A percentile compares a stretch with the other conserved stretches of the same genome.
These are phyloP conservation scores for Schwanniomyces polymorphus DNA, from an alignment of 805 yeast species.

Conservation along the genomic window DNA sequence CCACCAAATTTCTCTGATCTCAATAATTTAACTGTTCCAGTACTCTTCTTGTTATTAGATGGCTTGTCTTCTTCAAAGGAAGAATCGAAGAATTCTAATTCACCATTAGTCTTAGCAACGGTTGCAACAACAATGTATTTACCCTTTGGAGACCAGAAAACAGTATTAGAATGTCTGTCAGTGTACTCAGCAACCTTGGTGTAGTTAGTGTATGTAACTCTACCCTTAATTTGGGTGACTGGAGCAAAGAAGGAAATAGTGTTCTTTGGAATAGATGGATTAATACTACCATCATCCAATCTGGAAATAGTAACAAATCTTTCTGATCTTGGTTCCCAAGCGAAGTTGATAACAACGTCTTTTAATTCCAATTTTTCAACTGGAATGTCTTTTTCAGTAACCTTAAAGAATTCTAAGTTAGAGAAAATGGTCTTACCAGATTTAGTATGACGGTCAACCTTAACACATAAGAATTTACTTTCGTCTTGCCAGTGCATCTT, in stretches of 20 bases:
- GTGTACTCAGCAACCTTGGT: slow-evolving; percentile 56
- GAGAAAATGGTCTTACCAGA: slow-evolving; percentile 90
- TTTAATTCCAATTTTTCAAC: slow-evolving; percentile 92
- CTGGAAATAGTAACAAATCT: slow-evolving; percentile 80
- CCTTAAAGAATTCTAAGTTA: slow-evolving; percentile 86
- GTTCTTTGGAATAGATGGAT: slow-evolving; percentile 67
- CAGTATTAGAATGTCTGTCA: slow-evolving; percentile 67
- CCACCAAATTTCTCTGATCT: slow-evolving; percentile 69
- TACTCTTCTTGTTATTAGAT: slow-evolving; percentile 43
- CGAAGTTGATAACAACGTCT: slow-evolving; percentile 83
- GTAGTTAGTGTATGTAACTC: slow-evolving; percentile 51
- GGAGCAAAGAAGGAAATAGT: slow-evolving; percentile 79
- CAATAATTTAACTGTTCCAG: slow-evolving; percentile 61
- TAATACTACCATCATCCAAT: slow-evolving; percentile 52
- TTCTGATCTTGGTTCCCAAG: slow-evolving; percentile 95
- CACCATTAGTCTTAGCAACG: slow-evolving; percentile 51
- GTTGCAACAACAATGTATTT: slow-evolving; percentile 68
- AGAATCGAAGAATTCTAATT: slow-evolving; percentile 81
- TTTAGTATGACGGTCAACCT: slow-evolving; percentile 96
- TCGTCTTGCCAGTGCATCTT: slow-evolving; percentile 92
- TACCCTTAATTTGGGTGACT: slow-evolving; percentile 58
- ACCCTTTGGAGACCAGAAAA: slow-evolving; percentile 91
- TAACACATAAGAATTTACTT: slow-evolving; percentile 82
- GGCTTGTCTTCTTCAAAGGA: slow-evolving; percentile 72
- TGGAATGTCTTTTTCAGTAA: slow-evolving; percentile 87